Evolutionary conservation across 352 stramenopile genomes (phyloP).

Genomic region (Phytophthora sp.): DNA sequence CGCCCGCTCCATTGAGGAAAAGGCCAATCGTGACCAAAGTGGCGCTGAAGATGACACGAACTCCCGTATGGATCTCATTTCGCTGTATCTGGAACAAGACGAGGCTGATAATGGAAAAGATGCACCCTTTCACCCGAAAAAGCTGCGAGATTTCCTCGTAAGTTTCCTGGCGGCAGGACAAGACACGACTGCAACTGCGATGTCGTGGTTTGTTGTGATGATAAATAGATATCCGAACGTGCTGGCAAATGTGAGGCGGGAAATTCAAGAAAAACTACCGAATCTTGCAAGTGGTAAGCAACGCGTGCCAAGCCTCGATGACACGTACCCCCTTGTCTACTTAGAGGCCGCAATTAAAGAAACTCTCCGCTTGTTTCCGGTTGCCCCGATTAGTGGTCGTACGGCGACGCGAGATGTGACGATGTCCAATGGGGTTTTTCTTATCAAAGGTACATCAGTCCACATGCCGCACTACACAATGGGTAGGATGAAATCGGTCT

Average conservation of each 20-base stretch:
- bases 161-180: slow-evolving; percentile 69
- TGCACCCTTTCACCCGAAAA: slow-evolving; percentile 27
- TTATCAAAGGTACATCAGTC: slow-evolving; percentile 43
- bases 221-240: slow-evolving; percentile 56
- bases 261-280: slow-evolving; percentile 48
- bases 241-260: slow-evolving; percentile 36
- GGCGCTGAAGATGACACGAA: slow-evolving; percentile 9
- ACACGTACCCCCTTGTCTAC: slow-evolving; percentile 50
- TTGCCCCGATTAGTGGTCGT: slow-evolving; percentile 56
- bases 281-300: slow-evolving; percentile 38
- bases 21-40: neutral
- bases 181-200: slow-evolving; percentile 66
- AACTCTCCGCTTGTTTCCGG: slow-evolving; percentile 59
- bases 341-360: slow-evolving; percentile 55
- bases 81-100: slow-evolving; percentile 48
- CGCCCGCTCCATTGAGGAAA: slow-evolving; percentile 23
- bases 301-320: slow-evolving; percentile 30
- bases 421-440: slow-evolving; percentile 54
- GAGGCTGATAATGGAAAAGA: slow-evolving; percentile 25
- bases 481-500: slow-evolving; percentile 49
- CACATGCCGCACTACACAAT: slow-evolving; percentile 54
- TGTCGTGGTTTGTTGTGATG: slow-evolving; percentile 75
- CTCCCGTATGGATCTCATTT: slow-evolving; percentile 48
- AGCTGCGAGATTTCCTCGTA: slow-evolving; percentile 78
- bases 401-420: slow-evolving; percentile 54